phyloP scores from a whole-genome alignment of 2,329 filamentous ascomycete species.

The Fusarium napiforme region DNA sequence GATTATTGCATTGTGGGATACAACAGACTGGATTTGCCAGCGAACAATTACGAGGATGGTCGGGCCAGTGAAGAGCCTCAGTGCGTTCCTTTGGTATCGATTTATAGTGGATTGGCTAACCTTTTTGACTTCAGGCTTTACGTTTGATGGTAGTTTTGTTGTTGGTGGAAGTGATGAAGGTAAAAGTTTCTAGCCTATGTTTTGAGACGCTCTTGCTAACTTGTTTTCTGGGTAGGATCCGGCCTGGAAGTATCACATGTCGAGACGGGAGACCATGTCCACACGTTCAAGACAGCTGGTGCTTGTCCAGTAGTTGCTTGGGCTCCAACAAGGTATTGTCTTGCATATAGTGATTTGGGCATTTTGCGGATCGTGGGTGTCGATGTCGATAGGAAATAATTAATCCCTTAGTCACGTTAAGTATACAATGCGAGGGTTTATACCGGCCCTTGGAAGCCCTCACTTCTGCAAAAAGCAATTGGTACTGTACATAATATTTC shows the following conservation, averaged over 20 bases:
- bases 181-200: constrained; percentile 40
- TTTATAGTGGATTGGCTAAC: constrained; percentile 16
- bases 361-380: constrained; percentile 75
- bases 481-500: neutral
- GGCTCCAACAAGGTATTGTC: constrained; percentile 78
- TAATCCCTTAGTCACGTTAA: neutral
- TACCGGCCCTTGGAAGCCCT: neutral
- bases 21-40: constrained; percentile 79
- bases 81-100: constrained; percentile 53
- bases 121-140: constrained; percentile 67
- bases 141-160: constrained; percentile 80
- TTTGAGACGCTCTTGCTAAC: constrained; percentile 3
- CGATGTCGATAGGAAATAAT: constrained; percentile 57
- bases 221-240: constrained; percentile 53
- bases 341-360: constrained; percentile 78
- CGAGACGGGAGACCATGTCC: constrained; percentile 78
- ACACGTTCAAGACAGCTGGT: constrained; percentile 75
- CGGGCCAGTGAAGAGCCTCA: constrained; percentile 76
- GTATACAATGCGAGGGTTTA: neutral
- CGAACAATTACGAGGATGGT: constrained; percentile 76
- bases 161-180: constrained; percentile 80
- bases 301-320: constrained; percentile 76
- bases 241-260: constrained; percentile 77
- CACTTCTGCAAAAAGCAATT: neutral
- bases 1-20: constrained; percentile 82